A percentile compares a stretch with the other conserved stretches of the same genome.
These are phyloP conservation scores for Dioscorea dumetorum DNA, from an alignment of 106 monocot species.

Conservation along the genomic window DNA sequence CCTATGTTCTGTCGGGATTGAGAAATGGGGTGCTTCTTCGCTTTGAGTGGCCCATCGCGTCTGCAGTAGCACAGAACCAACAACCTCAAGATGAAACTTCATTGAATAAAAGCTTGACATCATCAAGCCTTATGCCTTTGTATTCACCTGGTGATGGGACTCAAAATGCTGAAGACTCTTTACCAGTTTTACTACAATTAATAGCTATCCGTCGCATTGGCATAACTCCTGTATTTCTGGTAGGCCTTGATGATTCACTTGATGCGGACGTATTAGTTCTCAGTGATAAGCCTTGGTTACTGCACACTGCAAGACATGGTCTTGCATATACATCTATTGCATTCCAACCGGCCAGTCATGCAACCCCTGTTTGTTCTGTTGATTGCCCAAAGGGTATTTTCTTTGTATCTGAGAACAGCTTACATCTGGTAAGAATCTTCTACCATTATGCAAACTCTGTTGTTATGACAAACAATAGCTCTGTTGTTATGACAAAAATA, in stretches of 20 bases:
- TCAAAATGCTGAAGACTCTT: constrained; percentile 12
- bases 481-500: too few relatives aligned
- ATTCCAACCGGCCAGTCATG: constrained; percentile 88
- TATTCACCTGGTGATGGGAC: constrained; percentile 6
- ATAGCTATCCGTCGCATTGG: constrained; percentile 81
- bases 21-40: constrained; percentile 98
- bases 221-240: constrained; percentile 74
- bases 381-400: constrained; percentile 82
- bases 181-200: constrained; percentile 45
- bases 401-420: constrained; percentile 77
- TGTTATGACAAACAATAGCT: too few relatives aligned
- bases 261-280: constrained; percentile 82
- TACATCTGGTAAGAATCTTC: constrained; percentile 67
- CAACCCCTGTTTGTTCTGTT: constrained; percentile 61
- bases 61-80: neutral
- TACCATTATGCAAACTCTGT: too few relatives aligned
- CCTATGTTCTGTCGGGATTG: constrained; percentile 85
- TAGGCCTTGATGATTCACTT: constrained; percentile 63
- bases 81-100: too few relatives aligned
- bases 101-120: neutral
- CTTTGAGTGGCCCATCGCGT: constrained; percentile 67
- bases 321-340: constrained; percentile 84
- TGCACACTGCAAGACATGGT: constrained; percentile 72
- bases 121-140: neutral
- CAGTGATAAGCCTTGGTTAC: constrained; percentile 88